Evolutionary conservation across 352 stramenopile genomes (phyloP).

Genomic region (Sclerospora graminicola): DNA sequence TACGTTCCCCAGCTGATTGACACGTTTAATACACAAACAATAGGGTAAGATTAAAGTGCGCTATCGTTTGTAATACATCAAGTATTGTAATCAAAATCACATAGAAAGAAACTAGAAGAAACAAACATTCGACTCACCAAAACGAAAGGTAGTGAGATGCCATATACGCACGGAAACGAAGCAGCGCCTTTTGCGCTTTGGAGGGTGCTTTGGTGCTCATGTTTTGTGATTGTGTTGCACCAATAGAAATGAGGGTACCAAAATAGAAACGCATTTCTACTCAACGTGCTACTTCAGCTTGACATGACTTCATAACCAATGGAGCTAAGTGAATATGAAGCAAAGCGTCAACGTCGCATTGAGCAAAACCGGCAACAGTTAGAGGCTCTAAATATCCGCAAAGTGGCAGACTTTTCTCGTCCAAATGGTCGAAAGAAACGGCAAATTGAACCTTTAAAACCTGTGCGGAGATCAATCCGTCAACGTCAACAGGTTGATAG

Average conservation of each 20-base stretch:
- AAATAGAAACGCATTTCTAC: no score
- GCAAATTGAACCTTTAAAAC: no score
- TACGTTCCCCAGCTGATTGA: constrained; percentile 54
- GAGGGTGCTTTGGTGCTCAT: neutral
- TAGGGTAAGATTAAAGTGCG: neutral
- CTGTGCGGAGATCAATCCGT: no score
- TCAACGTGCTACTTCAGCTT: constrained; percentile 3
- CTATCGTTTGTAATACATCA: neutral
- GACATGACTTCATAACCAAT: neutral
- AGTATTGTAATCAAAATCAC: neutral
- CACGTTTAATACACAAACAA: neutral
- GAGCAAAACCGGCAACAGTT: constrained; percentile 36
- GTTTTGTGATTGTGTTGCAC: no score
- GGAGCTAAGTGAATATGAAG: constrained; percentile 40
- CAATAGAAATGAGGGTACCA: no score
- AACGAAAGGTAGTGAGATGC: constrained; percentile 23
- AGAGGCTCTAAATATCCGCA: constrained; percentile 2
- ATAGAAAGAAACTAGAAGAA: neutral
- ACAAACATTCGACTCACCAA: constrained; percentile 15
- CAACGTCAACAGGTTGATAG: no score
- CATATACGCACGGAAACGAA: constrained; percentile 16
- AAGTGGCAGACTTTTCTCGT: no score
- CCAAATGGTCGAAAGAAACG: no score
- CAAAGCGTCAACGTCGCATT: constrained; percentile 47
- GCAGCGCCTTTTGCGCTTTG: constrained; percentile 19